Conservation (phyloP, 2,329 filamentous ascomycete species). For the Neofusicoccum ribis region DNA sequence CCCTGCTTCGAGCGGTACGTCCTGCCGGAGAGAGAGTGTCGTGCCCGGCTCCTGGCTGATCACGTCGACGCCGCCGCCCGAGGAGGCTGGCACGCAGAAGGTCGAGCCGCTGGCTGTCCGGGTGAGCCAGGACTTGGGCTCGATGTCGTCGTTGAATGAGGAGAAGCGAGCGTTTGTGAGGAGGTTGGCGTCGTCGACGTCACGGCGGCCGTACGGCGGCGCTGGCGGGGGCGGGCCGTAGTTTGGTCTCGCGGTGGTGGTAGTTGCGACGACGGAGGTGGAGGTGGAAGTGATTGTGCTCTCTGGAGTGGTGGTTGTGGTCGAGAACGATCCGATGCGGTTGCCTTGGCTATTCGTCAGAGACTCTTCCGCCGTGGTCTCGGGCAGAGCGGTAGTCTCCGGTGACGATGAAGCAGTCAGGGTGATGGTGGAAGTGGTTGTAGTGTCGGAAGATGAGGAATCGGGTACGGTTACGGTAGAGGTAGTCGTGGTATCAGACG, state of each 20-base stretch:
- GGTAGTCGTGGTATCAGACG: neutral
- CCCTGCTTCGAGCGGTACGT: constrained; percentile 32
- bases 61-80: constrained; percentile 24
- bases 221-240: neutral
- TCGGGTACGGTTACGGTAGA: neutral
- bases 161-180: constrained; percentile 32
- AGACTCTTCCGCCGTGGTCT: neutral
- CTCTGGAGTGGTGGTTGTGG: constrained; percentile 10
- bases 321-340: neutral
- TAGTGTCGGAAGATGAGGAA: neutral
- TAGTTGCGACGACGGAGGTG: constrained; percentile 20
- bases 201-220: constrained; percentile 19
- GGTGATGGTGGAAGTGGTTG: neutral
- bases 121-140: constrained; percentile 28
- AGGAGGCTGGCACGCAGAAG: constrained; percentile 22
- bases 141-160: constrained; percentile 20
- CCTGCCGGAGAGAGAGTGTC: constrained; percentile 27
- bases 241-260: constrained; percentile 20
- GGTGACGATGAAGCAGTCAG: too few relatives aligned
- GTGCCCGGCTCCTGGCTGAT: constrained; percentile 27
- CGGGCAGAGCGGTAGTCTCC: neutral
- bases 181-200: constrained; percentile 27
- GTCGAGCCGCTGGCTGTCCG: constrained; percentile 25
- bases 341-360: constrained; percentile 9
- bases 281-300: neutral